Percentiles rank a stretch among this genome's conserved stretches.
These are phyloP conservation scores for Phenoliferia sp. DNA, from an alignment of 1,284 basidiomycete species.

Conservation along the genomic window DNA sequence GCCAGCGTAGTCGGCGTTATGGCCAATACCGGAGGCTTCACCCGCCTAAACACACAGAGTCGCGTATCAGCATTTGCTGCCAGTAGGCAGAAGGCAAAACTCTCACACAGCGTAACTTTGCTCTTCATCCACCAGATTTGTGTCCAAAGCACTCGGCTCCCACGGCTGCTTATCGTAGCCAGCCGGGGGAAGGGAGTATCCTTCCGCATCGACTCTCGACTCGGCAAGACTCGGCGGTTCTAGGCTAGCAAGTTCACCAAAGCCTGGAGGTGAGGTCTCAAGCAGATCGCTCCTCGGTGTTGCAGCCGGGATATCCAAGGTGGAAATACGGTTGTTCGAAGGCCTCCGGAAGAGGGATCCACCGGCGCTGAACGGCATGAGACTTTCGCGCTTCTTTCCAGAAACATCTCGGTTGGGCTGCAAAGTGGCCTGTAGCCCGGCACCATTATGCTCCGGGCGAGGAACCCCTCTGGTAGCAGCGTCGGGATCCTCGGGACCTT, in stretches of 20 bases:
- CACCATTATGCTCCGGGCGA: not conserved
- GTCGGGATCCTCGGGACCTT: slow-evolving; percentile 5
- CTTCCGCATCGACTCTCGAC: slow-evolving; percentile 52
- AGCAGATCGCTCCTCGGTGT: not conserved
- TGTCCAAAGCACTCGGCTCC: slow-evolving; percentile 35
- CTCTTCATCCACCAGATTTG: slow-evolving; percentile 41
- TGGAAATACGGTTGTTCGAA: not conserved
- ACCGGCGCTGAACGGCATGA: slow-evolving; percentile 19
- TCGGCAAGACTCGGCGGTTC: no score
- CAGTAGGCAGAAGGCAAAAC: not conserved
- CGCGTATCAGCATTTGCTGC: slow-evolving; percentile 8
- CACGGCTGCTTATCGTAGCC: slow-evolving; percentile 48
- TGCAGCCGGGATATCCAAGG: not conserved
- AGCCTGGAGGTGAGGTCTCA: no score
- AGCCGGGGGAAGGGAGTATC: slow-evolving; percentile 51
- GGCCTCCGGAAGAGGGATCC: slow-evolving; percentile 2
- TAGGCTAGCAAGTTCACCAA: no score
- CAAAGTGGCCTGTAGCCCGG: not conserved
- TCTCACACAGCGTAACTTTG: slow-evolving; percentile 33
- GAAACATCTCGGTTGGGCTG: no score
- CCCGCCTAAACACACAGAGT: slow-evolving; percentile 3
- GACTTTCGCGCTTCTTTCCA: slow-evolving; percentile 13
- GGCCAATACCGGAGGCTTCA: slow-evolving; percentile 39
- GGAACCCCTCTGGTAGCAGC: not conserved
- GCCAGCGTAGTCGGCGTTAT: slow-evolving; percentile 42